Evolutionary conservation across 768 basidiomycete genomes (phyloP), one percentile per base, ranked within the genome.

Genomic region (Punctularia strigosozonata): DNA sequence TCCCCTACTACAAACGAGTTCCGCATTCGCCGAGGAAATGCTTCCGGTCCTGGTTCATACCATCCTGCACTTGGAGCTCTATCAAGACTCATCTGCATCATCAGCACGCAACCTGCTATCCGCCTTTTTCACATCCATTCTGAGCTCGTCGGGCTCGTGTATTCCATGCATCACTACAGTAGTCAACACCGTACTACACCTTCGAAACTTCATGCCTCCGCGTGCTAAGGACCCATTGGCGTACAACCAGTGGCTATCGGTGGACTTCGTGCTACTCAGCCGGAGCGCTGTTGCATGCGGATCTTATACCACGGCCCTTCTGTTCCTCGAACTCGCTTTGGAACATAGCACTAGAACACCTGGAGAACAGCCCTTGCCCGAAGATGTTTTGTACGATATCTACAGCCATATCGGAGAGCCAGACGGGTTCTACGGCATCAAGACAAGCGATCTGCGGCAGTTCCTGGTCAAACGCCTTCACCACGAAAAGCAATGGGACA

Each of bases 371-470:
- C 45, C 48, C 21, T 10, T 30, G 28, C 28, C 68, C 1, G 85
- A 89, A 46, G 64, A 82, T 41, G 66, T 92, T 19, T 62, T 98
- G 17, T 97, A 90, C 61, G 81, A 83, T 36, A 89, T 98, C 36
- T 99, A 98, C 52, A 77, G 79, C 39, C 83, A 90, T 49, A 90
- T 99, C 43, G 92, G 95, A 51, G 95, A 99, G 55, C 92, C 92
- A 0, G 95, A 99, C 50, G 91, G 95, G 2, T 99, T 99, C 56
- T 99, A 99, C 57, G 90, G 90, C 4, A 90, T 98, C 43, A 69
- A 80, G 44, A 77, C 82, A 5, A 59, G 68, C 23, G 77, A 98
- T 51, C 70, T 86, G n/a, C 71, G 76, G 19, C 69, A 73, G 31
- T 84, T 91, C 40, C 69, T 99, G 25, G 66, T 91, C 37, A 81